Percentiles rank a stretch among this genome's conserved stretches.
phyloP scores from a whole-genome alignment of 2,329 filamentous ascomycete genomes.

The Aureobasidium melanogenum region DNA sequence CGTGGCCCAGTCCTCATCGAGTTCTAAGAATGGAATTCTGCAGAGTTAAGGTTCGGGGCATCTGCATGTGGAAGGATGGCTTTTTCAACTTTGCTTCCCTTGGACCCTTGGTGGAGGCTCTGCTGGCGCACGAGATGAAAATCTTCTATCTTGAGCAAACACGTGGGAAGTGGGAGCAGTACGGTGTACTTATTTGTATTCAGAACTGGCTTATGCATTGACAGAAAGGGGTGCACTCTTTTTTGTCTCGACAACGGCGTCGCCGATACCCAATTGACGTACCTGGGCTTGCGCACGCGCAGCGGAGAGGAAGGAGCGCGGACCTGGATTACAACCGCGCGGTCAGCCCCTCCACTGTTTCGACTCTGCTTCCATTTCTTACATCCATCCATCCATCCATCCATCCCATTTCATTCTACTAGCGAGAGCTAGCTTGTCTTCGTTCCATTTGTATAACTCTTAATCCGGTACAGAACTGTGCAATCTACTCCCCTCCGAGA shows the following conservation, averaged over 20 bases:
- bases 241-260: background rate
- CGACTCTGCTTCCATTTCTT: background rate
- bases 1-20: too few relatives aligned
- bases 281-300: background rate
- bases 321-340: background rate
- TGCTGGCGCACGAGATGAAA: background rate
- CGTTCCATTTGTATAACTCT: background rate
- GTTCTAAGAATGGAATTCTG: too few relatives aligned
- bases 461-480: background rate
- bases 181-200: background rate
- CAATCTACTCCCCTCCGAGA: background rate
- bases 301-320: background rate
- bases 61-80: background rate
- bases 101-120: background rate
- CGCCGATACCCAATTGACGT: background rate
- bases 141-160: background rate
- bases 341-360: constrained; percentile 5
- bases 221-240: background rate
- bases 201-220: background rate
- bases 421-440: background rate
- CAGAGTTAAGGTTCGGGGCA: background rate
- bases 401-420: background rate
- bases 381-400: background rate
- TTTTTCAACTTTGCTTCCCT: background rate
- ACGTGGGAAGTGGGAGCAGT: background rate